A percentile compares a stretch with the other conserved stretches of the same genome.
phyloP scores from a whole-genome alignment of 1,284 basidiomycete species.

The Rhodofomes roseus region DNA sequence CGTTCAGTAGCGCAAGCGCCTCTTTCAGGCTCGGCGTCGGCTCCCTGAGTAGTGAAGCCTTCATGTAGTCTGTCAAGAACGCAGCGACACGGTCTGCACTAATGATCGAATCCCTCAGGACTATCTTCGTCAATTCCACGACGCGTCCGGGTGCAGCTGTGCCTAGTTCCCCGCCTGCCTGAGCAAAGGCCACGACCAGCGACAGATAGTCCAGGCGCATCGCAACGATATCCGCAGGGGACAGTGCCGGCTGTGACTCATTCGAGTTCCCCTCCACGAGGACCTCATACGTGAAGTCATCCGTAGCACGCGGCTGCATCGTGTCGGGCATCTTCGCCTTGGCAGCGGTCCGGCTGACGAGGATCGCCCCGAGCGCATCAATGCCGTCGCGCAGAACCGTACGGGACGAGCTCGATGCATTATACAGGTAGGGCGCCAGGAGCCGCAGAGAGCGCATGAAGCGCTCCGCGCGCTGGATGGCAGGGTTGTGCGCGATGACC shows the following conservation, averaged over 20 bases:
- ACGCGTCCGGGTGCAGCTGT: constrained; percentile 43
- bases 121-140: constrained; percentile 54
- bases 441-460: constrained; percentile 64
- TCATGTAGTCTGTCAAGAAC: constrained; percentile 50
- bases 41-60: constrained; percentile 42
- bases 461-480: constrained; percentile 59
- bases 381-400: constrained; percentile 64
- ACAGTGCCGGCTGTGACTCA: constrained; percentile 39
- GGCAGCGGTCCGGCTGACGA: constrained; percentile 40
- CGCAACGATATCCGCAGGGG: constrained; percentile 47
- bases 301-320: constrained; percentile 26
- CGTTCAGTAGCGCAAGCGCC: constrained; percentile 50
- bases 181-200: constrained; percentile 53
- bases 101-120: constrained; percentile 52
- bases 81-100: constrained; percentile 38
- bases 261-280: constrained; percentile 22
- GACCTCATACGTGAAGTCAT: constrained; percentile 22
- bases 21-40: constrained; percentile 43
- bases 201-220: constrained; percentile 68
- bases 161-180: constrained; percentile 53
- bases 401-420: constrained; percentile 47
- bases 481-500: constrained; percentile 75
- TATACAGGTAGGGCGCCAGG: constrained; percentile 56
- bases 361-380: constrained; percentile 58
- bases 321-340: constrained; percentile 46